Evolutionary conservation across 1,284 basidiomycete genomes (phyloP), one percentile per base, ranked within the genome.

Genomic region (Trichosporon sp.): DNA sequence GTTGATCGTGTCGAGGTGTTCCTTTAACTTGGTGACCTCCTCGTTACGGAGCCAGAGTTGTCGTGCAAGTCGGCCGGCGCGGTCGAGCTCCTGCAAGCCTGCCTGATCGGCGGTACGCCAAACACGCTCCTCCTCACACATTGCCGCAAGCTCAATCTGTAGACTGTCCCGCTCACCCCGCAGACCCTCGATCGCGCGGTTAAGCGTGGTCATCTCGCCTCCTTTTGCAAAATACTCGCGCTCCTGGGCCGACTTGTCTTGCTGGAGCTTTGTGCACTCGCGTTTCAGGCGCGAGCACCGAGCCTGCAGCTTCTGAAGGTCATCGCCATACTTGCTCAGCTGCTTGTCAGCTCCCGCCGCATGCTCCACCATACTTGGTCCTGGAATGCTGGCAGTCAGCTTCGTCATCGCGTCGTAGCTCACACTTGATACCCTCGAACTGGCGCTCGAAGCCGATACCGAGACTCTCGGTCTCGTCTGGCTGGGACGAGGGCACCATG

Each of bases 41-140:
- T 78, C 72, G 14, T 76, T 73, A 31, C 75, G 56, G 7, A 80
- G 16, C 75, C 76, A 81, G 2, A 78, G 70, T 32, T 65, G 21
- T 8, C 80, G 69, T 4, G 70, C 71, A 37, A 76, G n/a, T 16
- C 71, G 74, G 1, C 80, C 80, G 7, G 71, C 56, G 10, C 67
- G 69, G 21, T 79, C 77, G 1, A 72, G 68, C 31, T 74, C 72
- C 1, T 31, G 69, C 16, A 43, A 26, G 8, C 67, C 37, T 0
- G 35, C n/a, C 8, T 66, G 69, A 6, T 67, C 70, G 2, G 61
- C 69, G 4, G 46, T n/a, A 0, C 59, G 69, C 56, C 68, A 73
- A 37, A 68, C 73, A 12, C 69, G 66, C 35, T 68, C 61, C 7
- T 72, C 71, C 16, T 75, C 75, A 10, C 65, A n/a, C 16, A 69